These are phyloP conservation scores for Podaxis rugospora DNA, from an alignment of 768 basidiomycete species.

Conservation along the genomic window DNA sequence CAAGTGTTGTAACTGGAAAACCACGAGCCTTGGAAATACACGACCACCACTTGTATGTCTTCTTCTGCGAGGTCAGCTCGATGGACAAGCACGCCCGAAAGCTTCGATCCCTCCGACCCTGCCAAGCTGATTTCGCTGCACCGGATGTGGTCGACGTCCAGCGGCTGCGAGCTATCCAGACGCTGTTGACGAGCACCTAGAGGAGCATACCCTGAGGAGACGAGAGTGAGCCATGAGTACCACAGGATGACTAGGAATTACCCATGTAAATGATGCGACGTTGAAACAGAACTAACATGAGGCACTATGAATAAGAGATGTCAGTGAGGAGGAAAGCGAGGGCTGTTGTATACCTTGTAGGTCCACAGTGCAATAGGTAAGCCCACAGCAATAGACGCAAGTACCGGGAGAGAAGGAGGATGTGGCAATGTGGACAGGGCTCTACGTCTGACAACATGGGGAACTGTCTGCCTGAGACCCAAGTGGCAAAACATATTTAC, in stretches of 20 bases:
- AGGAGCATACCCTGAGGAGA: constrained; percentile 30
- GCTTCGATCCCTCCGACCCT: background rate
- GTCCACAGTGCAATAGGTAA: constrained; percentile 35
- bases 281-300: constrained; percentile 44
- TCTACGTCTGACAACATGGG: background rate
- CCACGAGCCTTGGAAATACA: constrained; percentile 23
- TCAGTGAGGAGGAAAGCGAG: background rate
- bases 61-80: background rate
- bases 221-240: background rate
- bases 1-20: background rate
- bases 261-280: constrained; percentile 50
- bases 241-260: background rate
- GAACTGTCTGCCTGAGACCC: background rate
- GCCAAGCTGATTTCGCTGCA: constrained; percentile 18
- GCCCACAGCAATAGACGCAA: constrained; percentile 27
- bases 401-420: constrained; percentile 24
- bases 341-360: constrained; percentile 30
- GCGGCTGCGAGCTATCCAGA: constrained; percentile 19
- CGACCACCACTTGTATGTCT: constrained; percentile 12
- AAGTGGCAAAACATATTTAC: background rate
- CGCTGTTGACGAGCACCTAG: constrained; percentile 33
- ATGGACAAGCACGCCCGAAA: constrained; percentile 17
- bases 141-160: constrained; percentile 9
- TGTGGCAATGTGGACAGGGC: constrained; percentile 8
- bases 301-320: constrained; percentile 27